Base-by-base conservation (phyloP, 306 rosid genomes). In the Corylus avellana region DNA sequence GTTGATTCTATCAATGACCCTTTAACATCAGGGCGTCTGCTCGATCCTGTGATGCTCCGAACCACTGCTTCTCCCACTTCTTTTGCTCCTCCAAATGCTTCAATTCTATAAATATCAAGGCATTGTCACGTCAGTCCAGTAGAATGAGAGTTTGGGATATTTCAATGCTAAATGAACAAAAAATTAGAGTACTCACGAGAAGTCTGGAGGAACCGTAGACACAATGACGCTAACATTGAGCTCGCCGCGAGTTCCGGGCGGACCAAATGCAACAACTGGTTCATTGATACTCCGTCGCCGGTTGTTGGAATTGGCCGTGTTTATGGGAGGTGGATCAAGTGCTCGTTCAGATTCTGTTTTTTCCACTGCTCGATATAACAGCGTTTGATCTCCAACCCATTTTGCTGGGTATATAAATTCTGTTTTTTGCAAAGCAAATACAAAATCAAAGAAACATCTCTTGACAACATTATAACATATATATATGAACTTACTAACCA, bases 371-470 rank as follows among this genome's bases (percentile, higher is more conserved):
- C 97, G 77, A 75, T 91, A 95, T 59, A 93, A 51, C 46, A 89
- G n/a, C 44, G 91, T 93, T 84, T 95, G 94, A 81, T 91, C 98
- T 84, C 99, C 97, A 73, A 93, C 97, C 99, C 98, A 95, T 64
- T 78, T 87, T 55, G 86, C 89, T 39, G 99, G 99, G 84, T 93
- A 95, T 88, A 95, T 87, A 58, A 95, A 93, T 77, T 92, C 96
- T 93, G 89, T 77, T 0, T 14, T 70, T 72, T 71, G 51, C 77
- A 74, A 49, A 32, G 35, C 49, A 39, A 61, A 16, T 42, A 7
- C 13, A 25, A 20, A 68, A 70, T 57, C 11, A 42, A n/a, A 13
- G 37, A 5, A 64, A 22, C 70, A 35, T 64, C 70, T 39, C 44
- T 17, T 42, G 8, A 18, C 14, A 42, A 68, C 72, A 39, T 68